Percentiles rank a stretch among this genome's conserved stretches.
phyloP scores from a whole-genome alignment of 495 filamentous ascomycete species.

The Apodospora peruviana region DNA sequence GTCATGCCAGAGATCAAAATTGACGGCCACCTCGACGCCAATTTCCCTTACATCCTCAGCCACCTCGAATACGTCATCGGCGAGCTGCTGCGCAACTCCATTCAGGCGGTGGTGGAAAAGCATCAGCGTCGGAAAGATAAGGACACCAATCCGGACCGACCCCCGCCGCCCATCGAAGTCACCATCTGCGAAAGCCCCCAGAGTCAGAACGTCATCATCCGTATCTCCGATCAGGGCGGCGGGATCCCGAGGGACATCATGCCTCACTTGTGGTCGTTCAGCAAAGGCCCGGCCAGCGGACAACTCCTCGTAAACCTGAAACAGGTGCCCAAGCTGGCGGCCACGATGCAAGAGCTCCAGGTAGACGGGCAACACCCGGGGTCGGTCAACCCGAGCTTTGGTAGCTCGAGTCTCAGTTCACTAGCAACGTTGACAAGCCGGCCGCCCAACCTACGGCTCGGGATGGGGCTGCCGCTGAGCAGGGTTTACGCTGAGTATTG shows the following conservation, averaged over 20 bases:
- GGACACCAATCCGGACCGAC: conserved; percentile 21
- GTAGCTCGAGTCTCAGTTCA: no score
- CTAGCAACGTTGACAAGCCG: conserved; percentile 71
- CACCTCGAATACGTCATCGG: conserved; percentile 97
- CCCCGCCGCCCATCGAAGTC: conserved; percentile 81
- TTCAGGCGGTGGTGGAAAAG: conserved; percentile 84
- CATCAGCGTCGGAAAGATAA: conserved; percentile 21
- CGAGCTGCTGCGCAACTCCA: conserved; percentile 89
- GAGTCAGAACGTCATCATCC: conserved; percentile 93
- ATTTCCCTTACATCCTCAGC: conserved; percentile 92
- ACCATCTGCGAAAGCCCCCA: conserved; percentile 92
- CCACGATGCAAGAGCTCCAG: conserved; percentile 84
- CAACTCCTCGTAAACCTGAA: conserved; percentile 73
- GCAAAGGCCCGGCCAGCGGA: conserved; percentile 74
- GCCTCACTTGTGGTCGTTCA: conserved; percentile 94
- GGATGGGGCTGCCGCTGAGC: conserved; percentile 91
- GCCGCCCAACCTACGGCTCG: conserved; percentile 81
- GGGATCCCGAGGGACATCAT: conserved; percentile 79
- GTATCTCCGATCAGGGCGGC: conserved; percentile 91
- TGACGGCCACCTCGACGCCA: conserved; percentile 79
- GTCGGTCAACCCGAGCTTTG: conserved; percentile 22
- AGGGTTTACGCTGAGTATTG: conserved; percentile 98
- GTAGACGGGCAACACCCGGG: neutral
- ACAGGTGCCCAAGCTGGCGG: conserved; percentile 86
- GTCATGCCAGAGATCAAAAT: conserved; percentile 78